Evolutionary conservation across 108 stramenopile species (phyloP), one percentile per base, ranked within the genome.

Genomic region (Seminavis robusta): DNA sequence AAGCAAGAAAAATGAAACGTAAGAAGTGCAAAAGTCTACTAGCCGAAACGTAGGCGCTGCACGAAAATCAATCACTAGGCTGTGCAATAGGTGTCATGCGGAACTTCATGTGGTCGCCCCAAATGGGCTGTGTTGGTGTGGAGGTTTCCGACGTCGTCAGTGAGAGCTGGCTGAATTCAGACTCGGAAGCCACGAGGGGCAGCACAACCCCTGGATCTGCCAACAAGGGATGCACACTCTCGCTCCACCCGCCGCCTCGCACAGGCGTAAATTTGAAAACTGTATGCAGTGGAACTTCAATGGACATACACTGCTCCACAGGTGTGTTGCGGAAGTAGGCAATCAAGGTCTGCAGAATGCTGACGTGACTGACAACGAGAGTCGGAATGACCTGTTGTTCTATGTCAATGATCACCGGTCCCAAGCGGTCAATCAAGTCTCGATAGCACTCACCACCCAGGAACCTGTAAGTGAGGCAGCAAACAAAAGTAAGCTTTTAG

Each of bases 381-480:
- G 85, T 86, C 19, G 89, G 91, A 24, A 69, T 80, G 32, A 89
- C 86, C 53, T 92, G 88, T 54, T 94, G 94, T 48, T 95, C 94
- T 30, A 95, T 66, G 23, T 93, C 94, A 41, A 95, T 86, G 32
- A 95, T 73, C 27, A 84, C 68, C 0, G 84, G 69, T 48, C 86
- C 88, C 29, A 95, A 62, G 15, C 94, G 80, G 21, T 60, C 55
- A 41, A 84, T 83, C 65, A 95, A 73, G 58, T 95, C 94, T 38
- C 61, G 67, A 53, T 94, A 94, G 29, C 83, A 84, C 71, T 95
- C 94, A 7, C 94, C 94, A 11, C 94, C 94, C 13, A 91, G 94
- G 52, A 95, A 95, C 47, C 91, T 80, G n/a, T n/a, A n/a, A n/a
- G n/a, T n/a, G n/a, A n/a, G n/a, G n/a, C n/a, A n/a, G n/a, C n/a